Conservation (phyloP, 1,284 basidiomycete species). For the Sparassis latifolia region DNA sequence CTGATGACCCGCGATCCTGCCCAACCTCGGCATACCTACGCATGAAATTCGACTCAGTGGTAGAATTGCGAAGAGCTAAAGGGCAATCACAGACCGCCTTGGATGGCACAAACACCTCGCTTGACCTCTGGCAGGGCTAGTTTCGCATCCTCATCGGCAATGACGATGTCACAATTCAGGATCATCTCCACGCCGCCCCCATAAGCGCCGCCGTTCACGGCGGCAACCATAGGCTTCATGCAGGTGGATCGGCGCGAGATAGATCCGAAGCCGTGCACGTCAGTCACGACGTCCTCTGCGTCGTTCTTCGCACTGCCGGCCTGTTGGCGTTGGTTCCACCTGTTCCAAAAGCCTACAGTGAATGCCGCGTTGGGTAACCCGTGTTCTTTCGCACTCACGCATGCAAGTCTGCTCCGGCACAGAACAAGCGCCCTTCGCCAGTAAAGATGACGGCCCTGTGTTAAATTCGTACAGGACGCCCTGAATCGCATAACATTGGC, state of each 20-base stretch:
- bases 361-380: neutral
- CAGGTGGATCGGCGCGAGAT: constrained; percentile 61
- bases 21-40: constrained; percentile 58
- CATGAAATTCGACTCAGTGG: neutral
- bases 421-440: constrained; percentile 72
- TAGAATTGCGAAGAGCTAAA: neutral
- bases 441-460: constrained; percentile 72
- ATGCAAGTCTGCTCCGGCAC: constrained; percentile 77
- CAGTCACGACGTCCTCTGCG: constrained; percentile 32
- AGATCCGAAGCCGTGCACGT: constrained; percentile 68
- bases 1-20: constrained; percentile 61
- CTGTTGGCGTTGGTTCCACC: constrained; percentile 48
- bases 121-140: constrained; percentile 81
- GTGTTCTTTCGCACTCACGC: constrained; percentile 37
- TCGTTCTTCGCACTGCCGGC: constrained; percentile 36
- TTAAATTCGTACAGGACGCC: neutral
- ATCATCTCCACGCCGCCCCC: constrained; percentile 80
- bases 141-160: constrained; percentile 65
- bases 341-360: constrained; percentile 17
- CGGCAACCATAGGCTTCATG: constrained; percentile 77
- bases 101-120: constrained; percentile 69
- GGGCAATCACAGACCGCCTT: constrained; percentile 53
- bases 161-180: constrained; percentile 78
- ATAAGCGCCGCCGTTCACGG: constrained; percentile 74
- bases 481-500: neutral